phyloP scores from a whole-genome alignment of 352 stramenopile genomes.

The Phytopythium chamaehyphon region DNA sequence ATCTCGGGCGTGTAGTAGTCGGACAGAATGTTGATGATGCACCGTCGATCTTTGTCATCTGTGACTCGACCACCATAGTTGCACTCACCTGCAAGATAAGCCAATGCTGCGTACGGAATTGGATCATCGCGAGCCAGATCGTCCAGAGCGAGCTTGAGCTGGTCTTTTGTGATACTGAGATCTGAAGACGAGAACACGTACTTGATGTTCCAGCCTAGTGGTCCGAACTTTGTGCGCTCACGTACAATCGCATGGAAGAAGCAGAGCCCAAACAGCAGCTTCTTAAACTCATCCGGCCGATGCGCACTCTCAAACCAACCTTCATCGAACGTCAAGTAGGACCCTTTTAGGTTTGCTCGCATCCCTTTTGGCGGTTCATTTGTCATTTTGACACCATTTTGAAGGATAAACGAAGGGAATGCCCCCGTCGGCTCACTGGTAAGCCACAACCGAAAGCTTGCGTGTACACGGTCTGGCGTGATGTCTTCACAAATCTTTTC shows the following conservation, averaged over 20 bases:
- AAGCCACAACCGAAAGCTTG: constrained; percentile 92
- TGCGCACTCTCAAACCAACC: constrained; percentile 64
- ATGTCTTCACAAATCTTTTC: constrained; percentile 95
- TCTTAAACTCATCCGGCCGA: constrained; percentile 72
- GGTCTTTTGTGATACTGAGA: constrained; percentile 81
- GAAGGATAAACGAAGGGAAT: constrained; percentile 93
- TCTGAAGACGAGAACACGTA: constrained; percentile 88
- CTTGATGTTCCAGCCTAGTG: constrained; percentile 86
- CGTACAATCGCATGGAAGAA: constrained; percentile 92
- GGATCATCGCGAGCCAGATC: constrained; percentile 54
- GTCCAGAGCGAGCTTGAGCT: constrained; percentile 82
- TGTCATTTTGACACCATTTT: constrained; percentile 95
- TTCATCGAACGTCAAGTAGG: constrained; percentile 84
- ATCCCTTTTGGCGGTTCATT: constrained; percentile 94
- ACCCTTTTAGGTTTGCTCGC: constrained; percentile 91
- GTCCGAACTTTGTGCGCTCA: constrained; percentile 82
- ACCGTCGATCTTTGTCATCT: constrained; percentile 92
- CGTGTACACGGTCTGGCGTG: constrained; percentile 87
- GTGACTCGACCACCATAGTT: constrained; percentile 95
- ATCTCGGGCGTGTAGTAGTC: constrained; percentile 84
- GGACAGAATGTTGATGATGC: constrained; percentile 81
- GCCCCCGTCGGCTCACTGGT: constrained; percentile 91
- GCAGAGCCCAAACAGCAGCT: constrained; percentile 83
- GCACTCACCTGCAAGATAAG: constrained; percentile 91
- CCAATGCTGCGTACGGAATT: constrained; percentile 89